Evolutionary conservation across 2,329 filamentous ascomycete genomes (phyloP).

Genomic region (Neonectria hederae): DNA sequence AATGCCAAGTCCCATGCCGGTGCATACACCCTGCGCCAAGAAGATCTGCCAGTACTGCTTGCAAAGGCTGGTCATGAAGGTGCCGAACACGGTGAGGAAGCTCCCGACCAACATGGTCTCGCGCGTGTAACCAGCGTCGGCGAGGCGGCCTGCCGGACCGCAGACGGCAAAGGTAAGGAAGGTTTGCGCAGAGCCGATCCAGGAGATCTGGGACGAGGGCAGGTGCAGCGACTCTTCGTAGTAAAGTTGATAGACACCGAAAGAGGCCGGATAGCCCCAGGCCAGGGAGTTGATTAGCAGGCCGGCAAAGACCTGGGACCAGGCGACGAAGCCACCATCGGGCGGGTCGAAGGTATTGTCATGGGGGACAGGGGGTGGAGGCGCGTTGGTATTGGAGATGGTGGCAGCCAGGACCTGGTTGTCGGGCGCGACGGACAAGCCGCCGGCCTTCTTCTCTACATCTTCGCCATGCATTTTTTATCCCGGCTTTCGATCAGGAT

Average conservation of each 20-base stretch:
- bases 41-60: slow-evolving; percentile 63
- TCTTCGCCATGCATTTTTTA: slow-evolving; percentile 35
- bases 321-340: slow-evolving; percentile 58
- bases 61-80: slow-evolving; percentile 58
- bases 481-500: neutral
- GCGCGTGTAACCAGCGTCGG: slow-evolving; percentile 60
- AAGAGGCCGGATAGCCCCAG: slow-evolving; percentile 61
- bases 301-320: slow-evolving; percentile 60
- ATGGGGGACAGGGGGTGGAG: slow-evolving; percentile 33
- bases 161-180: slow-evolving; percentile 61
- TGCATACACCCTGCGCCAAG: slow-evolving; percentile 62
- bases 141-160: slow-evolving; percentile 58
- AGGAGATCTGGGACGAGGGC: slow-evolving; percentile 50
- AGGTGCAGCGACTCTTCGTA: slow-evolving; percentile 50
- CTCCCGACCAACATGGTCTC: slow-evolving; percentile 53
- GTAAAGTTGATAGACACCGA: slow-evolving; percentile 65
- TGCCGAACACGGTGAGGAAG: slow-evolving; percentile 55
- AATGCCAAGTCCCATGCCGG: slow-evolving; percentile 63
- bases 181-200: slow-evolving; percentile 61
- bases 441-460: slow-evolving; percentile 30
- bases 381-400: slow-evolving; percentile 40
- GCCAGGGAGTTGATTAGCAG: slow-evolving; percentile 59
- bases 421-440: slow-evolving; percentile 9
- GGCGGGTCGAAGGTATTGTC: slow-evolving; percentile 45
- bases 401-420: slow-evolving; percentile 28